phyloP scores from a whole-genome alignment of 805 yeast genomes.

The Suhomyces kilbournensis region DNA sequence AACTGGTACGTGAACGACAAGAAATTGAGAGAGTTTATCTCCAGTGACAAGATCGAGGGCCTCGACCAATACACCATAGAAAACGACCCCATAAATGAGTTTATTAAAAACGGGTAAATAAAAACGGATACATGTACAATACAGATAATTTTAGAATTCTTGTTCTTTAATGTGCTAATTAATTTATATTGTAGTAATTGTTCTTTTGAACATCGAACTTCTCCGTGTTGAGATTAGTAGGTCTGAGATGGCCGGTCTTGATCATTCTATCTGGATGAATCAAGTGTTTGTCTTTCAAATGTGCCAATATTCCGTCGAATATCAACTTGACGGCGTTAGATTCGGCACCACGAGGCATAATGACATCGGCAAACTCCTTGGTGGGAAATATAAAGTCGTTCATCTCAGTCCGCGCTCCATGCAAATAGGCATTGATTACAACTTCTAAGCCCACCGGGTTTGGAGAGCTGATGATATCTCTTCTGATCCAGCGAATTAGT shows the following conservation, averaged over 20 bases:
- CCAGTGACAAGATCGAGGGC: slow-evolving; percentile 43
- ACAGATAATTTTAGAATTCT: not conserved
- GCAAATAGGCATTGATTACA: slow-evolving; percentile 49
- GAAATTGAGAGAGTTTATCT: slow-evolving; percentile 55
- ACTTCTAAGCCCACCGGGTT: slow-evolving; percentile 24
- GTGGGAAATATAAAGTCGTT: slow-evolving; percentile 64
- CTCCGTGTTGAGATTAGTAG: slow-evolving; percentile 28
- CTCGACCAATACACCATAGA: slow-evolving; percentile 48
- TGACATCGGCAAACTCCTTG: slow-evolving; percentile 68
- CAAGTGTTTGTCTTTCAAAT: slow-evolving; percentile 13
- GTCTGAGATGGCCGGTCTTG: slow-evolving; percentile 22
- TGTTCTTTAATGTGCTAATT: too few relatives aligned
- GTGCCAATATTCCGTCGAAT: slow-evolving; percentile 59
- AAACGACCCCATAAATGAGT: slow-evolving; percentile 52
- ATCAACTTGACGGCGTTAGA: slow-evolving; percentile 54
- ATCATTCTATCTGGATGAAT: slow-evolving; percentile 9
- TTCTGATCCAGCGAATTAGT: slow-evolving; percentile 70
- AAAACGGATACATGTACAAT: not conserved
- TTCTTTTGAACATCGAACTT: slow-evolving; percentile 39
- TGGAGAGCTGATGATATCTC: slow-evolving; percentile 29
- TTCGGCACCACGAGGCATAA: slow-evolving; percentile 71
- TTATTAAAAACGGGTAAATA: slow-evolving; percentile 14
- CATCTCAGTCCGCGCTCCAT: slow-evolving; percentile 62
- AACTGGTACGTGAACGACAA: slow-evolving; percentile 67
- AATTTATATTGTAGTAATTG: too few relatives aligned